Conservation (phyloP, 495 filamentous ascomycete genomes). For the Xylaria cubensis region DNA sequence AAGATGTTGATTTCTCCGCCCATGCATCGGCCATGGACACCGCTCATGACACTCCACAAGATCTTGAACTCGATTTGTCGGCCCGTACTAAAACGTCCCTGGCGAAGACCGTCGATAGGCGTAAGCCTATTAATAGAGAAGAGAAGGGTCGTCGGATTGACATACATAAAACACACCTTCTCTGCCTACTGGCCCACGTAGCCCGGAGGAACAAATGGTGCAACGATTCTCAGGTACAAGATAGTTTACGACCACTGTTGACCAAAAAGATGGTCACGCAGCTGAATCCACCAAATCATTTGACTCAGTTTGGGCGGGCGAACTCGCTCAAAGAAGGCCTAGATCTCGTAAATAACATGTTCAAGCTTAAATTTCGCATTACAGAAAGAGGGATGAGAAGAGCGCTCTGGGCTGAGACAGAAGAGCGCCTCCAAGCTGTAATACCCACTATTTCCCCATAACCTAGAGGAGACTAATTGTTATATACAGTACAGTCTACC, state of each 20-base stretch:
- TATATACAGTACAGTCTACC: conserved; percentile 56
- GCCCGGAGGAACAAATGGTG: conserved; percentile 85
- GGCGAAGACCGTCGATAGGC: conserved; percentile 48
- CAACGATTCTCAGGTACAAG: conserved; percentile 73
- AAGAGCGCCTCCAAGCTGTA: conserved; percentile 64
- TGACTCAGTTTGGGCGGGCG: conserved; percentile 73
- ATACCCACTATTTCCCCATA: conserved; percentile 31
- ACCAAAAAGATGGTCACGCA: conserved; percentile 64
- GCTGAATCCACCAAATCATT: conserved; percentile 66
- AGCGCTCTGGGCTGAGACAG: conserved; percentile 73
- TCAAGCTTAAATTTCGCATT: conserved; percentile 68
- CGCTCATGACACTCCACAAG: conserved; percentile 52
- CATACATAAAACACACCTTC: conserved; percentile 83
- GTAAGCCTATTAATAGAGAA: conserved; percentile 68
- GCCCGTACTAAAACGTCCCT: conserved; percentile 45
- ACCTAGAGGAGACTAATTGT: conserved; percentile 34
- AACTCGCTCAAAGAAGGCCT: conserved; percentile 81
- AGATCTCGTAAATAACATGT: conserved; percentile 69
- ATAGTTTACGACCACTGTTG: conserved; percentile 64
- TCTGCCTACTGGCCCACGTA: conserved; percentile 80
- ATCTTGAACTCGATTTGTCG: conserved; percentile 65
- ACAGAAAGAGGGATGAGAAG: conserved; percentile 73
- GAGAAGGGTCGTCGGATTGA: conserved; percentile 77
- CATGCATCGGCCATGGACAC: conserved; percentile 29
- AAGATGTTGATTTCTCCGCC: conserved; percentile 45